Base-by-base conservation (phyloP, 139 green algal genomes). In the Zygnema cylindricum region DNA sequence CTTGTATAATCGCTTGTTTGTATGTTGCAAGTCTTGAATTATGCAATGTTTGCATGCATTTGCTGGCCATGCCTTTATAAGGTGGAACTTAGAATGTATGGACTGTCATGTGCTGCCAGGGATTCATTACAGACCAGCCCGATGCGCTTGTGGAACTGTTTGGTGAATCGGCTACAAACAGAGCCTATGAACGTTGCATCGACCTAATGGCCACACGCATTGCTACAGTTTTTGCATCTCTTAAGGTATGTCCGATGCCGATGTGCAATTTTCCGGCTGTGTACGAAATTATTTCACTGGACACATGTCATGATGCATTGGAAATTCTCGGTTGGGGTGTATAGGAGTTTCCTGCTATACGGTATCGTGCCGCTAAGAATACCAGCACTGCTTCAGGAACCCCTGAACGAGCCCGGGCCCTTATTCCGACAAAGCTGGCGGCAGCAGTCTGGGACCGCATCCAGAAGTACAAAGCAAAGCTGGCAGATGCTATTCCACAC, bases 91-190 rank as follows among this genome's bases (percentile, higher is more conserved):
- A n/a, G n/a, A n/a, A n/a, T n/a, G n/a, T n/a, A n/a, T n/a, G n/a
- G n/a, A n/a, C n/a, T n/a, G n/a, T 78, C 3, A 23, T 96, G 35
- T 96, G 98, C 93, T 90, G 82, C 25, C 93, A 96, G 75, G 96
- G 92, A 2, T 96, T 98, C 39, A 63, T 93, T 23, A 98, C 96
- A 16, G 94, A 94, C 33, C 93, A 98, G 7, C 25, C 25, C 49
- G 25, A 55, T 7, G 69, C 88, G 0, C 76, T 90, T 76, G 49
- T 39, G 43, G 43, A 92, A 39, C 88, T 92, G 49, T 85, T 85
- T 49, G 76, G 32, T 49, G 36, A 88, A 1, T 55, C 83, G 55
- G 76, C 39, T 55, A 2, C 1, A 7, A 43, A 83, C 41, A 30
- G 39, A 43, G 16, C 40, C 2, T 91, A 77, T 33, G 43, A 91